These are phyloP conservation scores for Umbelopsis vinacea DNA, from an alignment of 192 early-diverging fungal species.

Conservation along the genomic window DNA sequence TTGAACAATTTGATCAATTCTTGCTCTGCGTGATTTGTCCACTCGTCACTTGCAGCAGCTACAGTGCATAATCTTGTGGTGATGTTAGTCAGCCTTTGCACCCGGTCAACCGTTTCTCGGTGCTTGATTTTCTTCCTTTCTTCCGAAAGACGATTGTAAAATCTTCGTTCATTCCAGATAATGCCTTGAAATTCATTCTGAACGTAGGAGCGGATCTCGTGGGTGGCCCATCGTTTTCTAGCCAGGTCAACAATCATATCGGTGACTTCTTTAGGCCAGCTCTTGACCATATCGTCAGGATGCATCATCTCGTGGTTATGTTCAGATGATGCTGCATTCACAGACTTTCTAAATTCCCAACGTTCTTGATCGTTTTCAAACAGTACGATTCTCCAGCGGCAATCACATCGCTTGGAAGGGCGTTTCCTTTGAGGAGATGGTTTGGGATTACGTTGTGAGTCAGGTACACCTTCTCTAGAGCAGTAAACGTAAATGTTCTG, in stretches of 20 bases:
- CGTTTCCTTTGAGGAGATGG: conserved; percentile 55
- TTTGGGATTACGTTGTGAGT: conserved; percentile 57
- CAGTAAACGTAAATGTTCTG: conserved; percentile 66
- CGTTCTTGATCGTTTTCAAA: conserved; percentile 52
- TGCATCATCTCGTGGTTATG: conserved; percentile 60
- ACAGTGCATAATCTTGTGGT: conserved; percentile 52
- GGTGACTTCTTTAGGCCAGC: conserved; percentile 56
- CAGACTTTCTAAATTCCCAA: conserved; percentile 63
- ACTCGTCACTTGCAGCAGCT: conserved; percentile 42
- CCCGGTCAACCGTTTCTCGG: conserved; percentile 47
- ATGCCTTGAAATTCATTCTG: conserved; percentile 58
- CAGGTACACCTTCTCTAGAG: conserved; percentile 61
- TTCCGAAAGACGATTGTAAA: conserved; percentile 58
- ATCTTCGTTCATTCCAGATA: conserved; percentile 61
- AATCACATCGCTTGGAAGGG: conserved; percentile 59
- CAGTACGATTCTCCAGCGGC: conserved; percentile 61
- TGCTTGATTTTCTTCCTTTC: conserved; percentile 53
- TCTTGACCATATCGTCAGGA: conserved; percentile 55
- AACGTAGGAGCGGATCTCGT: conserved; percentile 46
- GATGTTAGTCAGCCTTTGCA: conserved; percentile 44
- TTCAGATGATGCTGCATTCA: conserved; percentile 55
- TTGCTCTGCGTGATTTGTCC: conserved; percentile 29
- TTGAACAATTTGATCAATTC: conserved; percentile 5
- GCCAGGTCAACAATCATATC: conserved; percentile 56
- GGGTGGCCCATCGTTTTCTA: conserved; percentile 50